Conservation (phyloP, 208 protist species). For the Leishmania lainsoni region DNA sequence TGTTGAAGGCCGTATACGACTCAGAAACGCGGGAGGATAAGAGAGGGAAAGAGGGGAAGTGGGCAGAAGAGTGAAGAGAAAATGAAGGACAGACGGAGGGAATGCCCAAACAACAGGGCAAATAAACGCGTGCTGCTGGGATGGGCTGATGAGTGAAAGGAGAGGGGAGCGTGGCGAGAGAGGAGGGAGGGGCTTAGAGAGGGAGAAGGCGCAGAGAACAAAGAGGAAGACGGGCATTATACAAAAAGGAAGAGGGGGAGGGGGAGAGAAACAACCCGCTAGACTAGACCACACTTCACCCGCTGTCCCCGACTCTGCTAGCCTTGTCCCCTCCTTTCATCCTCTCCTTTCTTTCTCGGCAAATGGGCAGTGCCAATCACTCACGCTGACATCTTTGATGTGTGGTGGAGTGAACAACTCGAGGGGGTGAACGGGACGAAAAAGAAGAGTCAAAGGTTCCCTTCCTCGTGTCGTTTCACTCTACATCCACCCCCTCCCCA, state of each 20-base stretch:
- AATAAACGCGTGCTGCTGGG: too few species aligned
- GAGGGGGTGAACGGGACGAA: not conserved
- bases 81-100: not conserved
- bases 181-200: not conserved
- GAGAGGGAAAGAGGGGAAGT: not conserved
- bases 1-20: too few species aligned
- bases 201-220: not conserved
- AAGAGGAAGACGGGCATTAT: not conserved
- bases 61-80: conserved; percentile 17
- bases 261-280: not conserved
- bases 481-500: not conserved
- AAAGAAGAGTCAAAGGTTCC: not conserved
- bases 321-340: not conserved
- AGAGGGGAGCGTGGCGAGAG: not conserved
- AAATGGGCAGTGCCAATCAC: not conserved
- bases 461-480: not conserved
- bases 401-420: not conserved
- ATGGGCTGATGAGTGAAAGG: too few species aligned
- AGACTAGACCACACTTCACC: not conserved
- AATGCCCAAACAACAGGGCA: not conserved
- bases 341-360: not conserved
- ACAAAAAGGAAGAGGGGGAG: not conserved
- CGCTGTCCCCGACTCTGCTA: not conserved
- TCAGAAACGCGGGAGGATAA: not conserved
- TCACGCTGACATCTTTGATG: not conserved